Percentiles rank a stretch among this genome's conserved stretches.
Conservation (phyloP, 225 moss, liverwort and hornwort genomes). For the Lunularia cruciata region DNA sequence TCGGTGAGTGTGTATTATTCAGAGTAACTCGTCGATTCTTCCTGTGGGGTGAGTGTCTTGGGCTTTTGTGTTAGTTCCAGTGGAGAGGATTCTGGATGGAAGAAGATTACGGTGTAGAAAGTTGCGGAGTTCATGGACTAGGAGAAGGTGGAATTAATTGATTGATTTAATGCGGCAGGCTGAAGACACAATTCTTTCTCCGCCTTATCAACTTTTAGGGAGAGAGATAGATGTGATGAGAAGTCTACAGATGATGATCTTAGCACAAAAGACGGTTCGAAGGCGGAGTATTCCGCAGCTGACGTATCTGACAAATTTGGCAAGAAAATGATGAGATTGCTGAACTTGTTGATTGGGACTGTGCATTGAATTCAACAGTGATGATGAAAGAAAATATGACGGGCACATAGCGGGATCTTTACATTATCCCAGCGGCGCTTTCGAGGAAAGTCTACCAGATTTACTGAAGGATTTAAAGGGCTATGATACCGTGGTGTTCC, state of each 20-base stretch:
- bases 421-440: conserved; percentile 64
- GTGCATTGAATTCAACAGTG: conserved; percentile 46
- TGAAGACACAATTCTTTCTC: no score
- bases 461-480: conserved; percentile 68
- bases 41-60: background rate
- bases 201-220: no score
- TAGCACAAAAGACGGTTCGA: no score
- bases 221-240: no score
- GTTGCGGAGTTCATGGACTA: no score
- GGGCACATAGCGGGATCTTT: conserved; percentile 87
- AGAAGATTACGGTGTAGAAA: no score
- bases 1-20: conserved; percentile 36
- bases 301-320: no score
- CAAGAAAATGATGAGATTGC: background rate
- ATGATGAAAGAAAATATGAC: conserved; percentile 73
- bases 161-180: no score
- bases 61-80: background rate
- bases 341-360: background rate
- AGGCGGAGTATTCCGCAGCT: no score
- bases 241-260: no score
- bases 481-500: conserved; percentile 75
- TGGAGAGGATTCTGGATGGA: background rate
- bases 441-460: conserved; percentile 60
- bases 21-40: background rate
- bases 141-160: no score